Evolutionary conservation across 2,329 filamentous ascomycete species (phyloP), one percentile per base, ranked within the genome.

Genomic region (Alternaria burnsii): DNA sequence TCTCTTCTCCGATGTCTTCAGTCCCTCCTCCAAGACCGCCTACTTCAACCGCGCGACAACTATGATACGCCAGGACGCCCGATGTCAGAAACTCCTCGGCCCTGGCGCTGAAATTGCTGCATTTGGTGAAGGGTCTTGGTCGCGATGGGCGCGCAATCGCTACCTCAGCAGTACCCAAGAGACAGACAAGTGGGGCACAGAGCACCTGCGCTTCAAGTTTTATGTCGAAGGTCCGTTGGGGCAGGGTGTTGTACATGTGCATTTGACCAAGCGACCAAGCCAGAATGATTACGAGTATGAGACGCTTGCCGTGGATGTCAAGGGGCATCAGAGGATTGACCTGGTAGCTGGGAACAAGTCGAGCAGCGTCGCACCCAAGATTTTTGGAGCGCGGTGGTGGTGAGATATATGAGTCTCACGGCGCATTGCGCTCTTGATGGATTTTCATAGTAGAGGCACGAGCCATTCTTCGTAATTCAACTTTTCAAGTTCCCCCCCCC

Each of bases 11-110:
- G 75, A 78, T 62, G 72, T 78, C 67, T 72, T 78, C 65, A 71
- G 67, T 32, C 69, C 91, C 20, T 90, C 94, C 74, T 95, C 92
- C 82, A 94, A 93, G 79, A 94, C 91, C 16, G 87, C 89, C 58
- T 89, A 95, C 76, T 97, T 97, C 84, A 97, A 96, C 81, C 89
- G 91, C 65, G 92, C 92, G 1, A 91, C 96, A 48, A 87, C 91
- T 72, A 88, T 89, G 62, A 89, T 98, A 75, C 92, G 90, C 76
- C 84, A 86, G 53, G 91, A 96, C 73, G 77, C 86, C 0, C 84
- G 87, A 58, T 96, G 92, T 74, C 82, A 89, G 28, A 87, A 90
- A 58, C 76, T 97, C 7, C 85, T 98, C 1, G 93, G 93, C 14
- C 88, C 92, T 16, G 75, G 74, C 40, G 89, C 88, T 62, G 86